Percentiles rank a stretch among this genome's conserved stretches.
Evolutionary conservation across 148 eudicot genomes (phyloP).

Genomic region (Persicaria maculosa): DNA sequence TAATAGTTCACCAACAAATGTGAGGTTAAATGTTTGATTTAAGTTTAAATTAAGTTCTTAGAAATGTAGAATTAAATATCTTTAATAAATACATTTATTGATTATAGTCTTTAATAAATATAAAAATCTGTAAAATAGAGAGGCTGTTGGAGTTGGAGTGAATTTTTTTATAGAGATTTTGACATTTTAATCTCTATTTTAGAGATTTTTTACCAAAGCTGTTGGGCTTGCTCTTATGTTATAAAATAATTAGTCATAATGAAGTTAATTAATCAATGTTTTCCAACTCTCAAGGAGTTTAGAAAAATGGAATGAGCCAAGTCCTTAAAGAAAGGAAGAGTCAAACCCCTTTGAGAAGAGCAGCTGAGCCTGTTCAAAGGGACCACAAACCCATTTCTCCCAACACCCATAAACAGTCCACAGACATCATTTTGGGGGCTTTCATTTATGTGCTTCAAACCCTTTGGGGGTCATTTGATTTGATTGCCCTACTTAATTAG

Average conservation of each 20-base stretch:
- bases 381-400: slow-evolving; percentile 3
- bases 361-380: slow-evolving; percentile 1
- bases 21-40: too few species aligned
- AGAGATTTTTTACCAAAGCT: too few species aligned
- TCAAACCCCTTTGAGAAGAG: background rate
- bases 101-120: too few species aligned
- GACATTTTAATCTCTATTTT: too few species aligned
- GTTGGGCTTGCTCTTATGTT: too few species aligned
- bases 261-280: background rate
- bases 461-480: background rate
- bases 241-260: background rate
- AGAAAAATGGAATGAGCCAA: background rate
- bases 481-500: background rate
- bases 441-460: slow-evolving; percentile 4
- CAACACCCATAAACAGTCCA: background rate
- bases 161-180: too few species aligned
- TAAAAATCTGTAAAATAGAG: too few species aligned
- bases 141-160: too few species aligned
- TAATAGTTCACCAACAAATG: too few species aligned
- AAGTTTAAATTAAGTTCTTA: too few species aligned
- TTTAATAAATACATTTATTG: too few species aligned
- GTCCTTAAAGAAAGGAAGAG: slow-evolving; percentile 1
- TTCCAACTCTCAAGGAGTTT: background rate
- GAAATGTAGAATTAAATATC: too few species aligned
- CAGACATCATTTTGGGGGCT: slow-evolving; percentile 8